Conservation (phyloP, 169 alveolate genomes). For the Plasmodium inui region DNA sequence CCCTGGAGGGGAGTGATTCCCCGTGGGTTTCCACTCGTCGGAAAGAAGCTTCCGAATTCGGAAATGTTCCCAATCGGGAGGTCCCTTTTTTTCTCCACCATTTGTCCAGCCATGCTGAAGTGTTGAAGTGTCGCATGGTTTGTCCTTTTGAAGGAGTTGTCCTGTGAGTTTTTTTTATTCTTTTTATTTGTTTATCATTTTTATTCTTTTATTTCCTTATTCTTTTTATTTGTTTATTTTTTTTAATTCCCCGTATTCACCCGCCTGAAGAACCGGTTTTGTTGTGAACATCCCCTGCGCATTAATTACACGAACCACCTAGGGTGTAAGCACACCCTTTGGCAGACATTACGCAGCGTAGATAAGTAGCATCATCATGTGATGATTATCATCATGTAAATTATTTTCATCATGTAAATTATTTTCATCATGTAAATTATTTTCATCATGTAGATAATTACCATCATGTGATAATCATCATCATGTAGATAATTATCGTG, state of each 20-base stretch:
- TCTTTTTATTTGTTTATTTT: too few species aligned
- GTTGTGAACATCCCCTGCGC: not conserved
- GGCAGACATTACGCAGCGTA: too few species aligned
- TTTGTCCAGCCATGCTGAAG: not conserved
- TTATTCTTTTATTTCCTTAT: too few species aligned
- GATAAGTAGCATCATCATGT: too few species aligned
- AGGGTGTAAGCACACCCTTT: not conserved
- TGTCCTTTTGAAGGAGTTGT: not conserved
- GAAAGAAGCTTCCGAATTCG: not conserved
- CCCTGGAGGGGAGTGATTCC: not conserved
- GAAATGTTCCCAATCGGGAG: not conserved
- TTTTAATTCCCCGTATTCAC: not conserved
- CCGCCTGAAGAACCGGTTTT: not conserved
- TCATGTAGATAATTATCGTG: too few species aligned
- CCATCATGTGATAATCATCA: too few species aligned
- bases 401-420: too few species aligned
- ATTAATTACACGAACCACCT: not conserved
- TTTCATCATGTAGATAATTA: too few species aligned
- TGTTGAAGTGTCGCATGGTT: not conserved
- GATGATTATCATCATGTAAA: too few species aligned
- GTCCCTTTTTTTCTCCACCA: not conserved
- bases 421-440: too few species aligned
- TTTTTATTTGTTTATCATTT: too few species aligned
- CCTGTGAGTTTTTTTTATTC: not conserved
- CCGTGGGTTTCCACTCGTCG: not conserved